Evolutionary conservation across 2,329 filamentous ascomycete species (phyloP).

Genomic region (Macrophomina pseudophaseolina): DNA sequence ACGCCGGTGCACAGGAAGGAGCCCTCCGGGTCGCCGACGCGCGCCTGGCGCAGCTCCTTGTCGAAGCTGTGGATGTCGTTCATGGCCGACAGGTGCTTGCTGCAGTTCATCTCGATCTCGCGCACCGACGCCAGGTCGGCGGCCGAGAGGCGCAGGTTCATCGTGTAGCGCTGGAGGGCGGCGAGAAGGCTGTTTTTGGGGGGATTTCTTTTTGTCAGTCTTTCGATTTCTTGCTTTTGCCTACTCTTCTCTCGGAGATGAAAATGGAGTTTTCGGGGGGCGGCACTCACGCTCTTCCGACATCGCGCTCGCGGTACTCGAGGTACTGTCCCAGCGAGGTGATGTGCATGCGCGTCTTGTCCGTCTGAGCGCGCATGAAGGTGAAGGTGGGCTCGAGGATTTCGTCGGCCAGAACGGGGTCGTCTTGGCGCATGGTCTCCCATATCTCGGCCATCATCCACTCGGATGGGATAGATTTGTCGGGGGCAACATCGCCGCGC

Average conservation of each 20-base stretch:
- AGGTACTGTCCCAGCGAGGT: slow-evolving; percentile 43
- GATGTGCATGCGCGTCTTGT: slow-evolving; percentile 34
- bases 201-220: neutral
- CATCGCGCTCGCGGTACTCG: slow-evolving; percentile 47
- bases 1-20: slow-evolving; percentile 41
- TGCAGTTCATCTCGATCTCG: slow-evolving; percentile 42
- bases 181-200: slow-evolving; percentile 41
- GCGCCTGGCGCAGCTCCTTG: slow-evolving; percentile 41
- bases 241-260: too few species aligned
- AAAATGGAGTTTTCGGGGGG: neutral
- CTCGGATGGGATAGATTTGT: slow-evolving; percentile 38
- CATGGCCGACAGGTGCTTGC: slow-evolving; percentile 48
- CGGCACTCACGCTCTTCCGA: slow-evolving; percentile 47
- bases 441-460: slow-evolving; percentile 43
- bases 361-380: slow-evolving; percentile 51
- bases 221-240: too few species aligned
- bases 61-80: slow-evolving; percentile 52
- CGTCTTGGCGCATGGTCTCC: slow-evolving; percentile 46
- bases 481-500: slow-evolving; percentile 38
- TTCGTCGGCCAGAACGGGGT: slow-evolving; percentile 44
- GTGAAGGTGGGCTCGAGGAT: slow-evolving; percentile 46
- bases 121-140: slow-evolving; percentile 35
- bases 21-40: slow-evolving; percentile 35
- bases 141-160: slow-evolving; percentile 37
- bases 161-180: slow-evolving; percentile 49